Base-by-base conservation (phyloP, 495 filamentous ascomycete species). In the Bathelium albidoporum region DNA sequence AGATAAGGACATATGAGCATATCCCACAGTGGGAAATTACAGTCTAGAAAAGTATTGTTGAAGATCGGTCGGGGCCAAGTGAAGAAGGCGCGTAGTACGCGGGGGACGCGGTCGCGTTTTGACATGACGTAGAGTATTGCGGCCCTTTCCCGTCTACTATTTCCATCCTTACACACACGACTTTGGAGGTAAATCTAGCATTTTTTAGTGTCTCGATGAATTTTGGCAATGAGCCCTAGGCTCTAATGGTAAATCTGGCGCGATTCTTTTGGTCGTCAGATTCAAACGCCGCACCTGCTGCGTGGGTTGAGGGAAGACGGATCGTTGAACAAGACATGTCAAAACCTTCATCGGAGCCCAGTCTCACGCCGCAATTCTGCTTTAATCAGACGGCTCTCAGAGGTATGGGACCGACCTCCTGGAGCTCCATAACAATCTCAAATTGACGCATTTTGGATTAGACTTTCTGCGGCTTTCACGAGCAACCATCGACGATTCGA, bases 401-500 rank as follows among this genome's bases (percentile, higher is more conserved):
- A 90, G 93, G 94, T 91, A 76, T 39, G 70, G 69, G 36, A 67
- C 29, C 18, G 26, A 61, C 24, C 9, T n/a, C 52, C 18, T 62
- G 32, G 24, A 62, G 34, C 58, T 45, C 5, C 20, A 12, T 31
- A 65, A 44, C 44, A 58, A 45, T 62, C 59, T 64, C 65, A 65
- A 32, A 65, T 62, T 70, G 58, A 62, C 66, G 49, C 31, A 65
- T 66, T 52, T 64, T 61, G n/a, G 44, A 58, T 32, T 69, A 98
- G 94, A 96, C 71, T 98, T 98, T 75, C 83, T 98, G n/a, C 88
- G 89, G 24, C 66, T 95, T 63, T 97, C 94, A 5, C 84, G 94
- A 62, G 80, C 83, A 62, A 83, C 89, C 28, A 89, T 96, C 66
- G 94, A 98, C 72, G 94, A 98, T 72, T 89, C 88, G 18, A 96